A percentile compares a stretch with the other conserved stretches of the same genome.
Conservation (phyloP, 2,329 filamentous ascomycete species). For the Colletotrichum lupini region DNA sequence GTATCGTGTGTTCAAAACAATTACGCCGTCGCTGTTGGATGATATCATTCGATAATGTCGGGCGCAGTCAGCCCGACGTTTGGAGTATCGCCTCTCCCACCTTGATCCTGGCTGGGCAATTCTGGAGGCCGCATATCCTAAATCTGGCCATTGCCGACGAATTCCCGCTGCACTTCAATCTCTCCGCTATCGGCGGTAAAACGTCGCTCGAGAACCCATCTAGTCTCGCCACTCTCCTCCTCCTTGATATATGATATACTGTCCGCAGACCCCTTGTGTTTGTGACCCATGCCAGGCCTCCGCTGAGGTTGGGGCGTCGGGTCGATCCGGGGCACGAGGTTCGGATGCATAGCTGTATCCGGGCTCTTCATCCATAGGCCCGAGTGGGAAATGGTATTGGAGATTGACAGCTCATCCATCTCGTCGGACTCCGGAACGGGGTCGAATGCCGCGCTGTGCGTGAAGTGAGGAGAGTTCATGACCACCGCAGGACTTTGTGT, state of each 20-base stretch:
- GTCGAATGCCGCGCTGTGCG: conserved; percentile 45
- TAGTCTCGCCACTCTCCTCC: conserved; percentile 66
- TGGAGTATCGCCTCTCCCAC: neutral
- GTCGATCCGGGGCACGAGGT: conserved; percentile 34
- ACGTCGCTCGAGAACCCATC: conserved; percentile 78
- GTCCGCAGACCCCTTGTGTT: conserved; percentile 69
- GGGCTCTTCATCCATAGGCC: conserved; percentile 41
- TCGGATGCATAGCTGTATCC: conserved; percentile 27
- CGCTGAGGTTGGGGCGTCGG: conserved; percentile 33
- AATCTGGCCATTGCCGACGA: conserved; percentile 68
- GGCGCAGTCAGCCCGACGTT: neutral
- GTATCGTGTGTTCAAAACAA: conserved; percentile 20
- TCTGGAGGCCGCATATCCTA: conserved; percentile 38
- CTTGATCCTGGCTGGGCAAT: no score
- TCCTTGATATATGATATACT: conserved; percentile 77
- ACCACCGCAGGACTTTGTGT: conserved; percentile 31
- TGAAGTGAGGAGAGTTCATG: conserved; percentile 40
- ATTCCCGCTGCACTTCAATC: conserved; percentile 71
- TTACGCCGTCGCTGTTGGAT: conserved; percentile 21
- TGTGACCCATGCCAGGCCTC: conserved; percentile 55
- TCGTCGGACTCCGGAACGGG: conserved; percentile 55
- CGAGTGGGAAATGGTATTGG: conserved; percentile 40
- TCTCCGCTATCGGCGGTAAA: conserved; percentile 74
- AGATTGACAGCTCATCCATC: conserved; percentile 29
- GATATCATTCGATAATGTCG: conserved; percentile 9